Evolutionary conservation across 2,329 filamentous ascomycete genomes (phyloP).

Genomic region (Stenocarpella maydis): DNA sequence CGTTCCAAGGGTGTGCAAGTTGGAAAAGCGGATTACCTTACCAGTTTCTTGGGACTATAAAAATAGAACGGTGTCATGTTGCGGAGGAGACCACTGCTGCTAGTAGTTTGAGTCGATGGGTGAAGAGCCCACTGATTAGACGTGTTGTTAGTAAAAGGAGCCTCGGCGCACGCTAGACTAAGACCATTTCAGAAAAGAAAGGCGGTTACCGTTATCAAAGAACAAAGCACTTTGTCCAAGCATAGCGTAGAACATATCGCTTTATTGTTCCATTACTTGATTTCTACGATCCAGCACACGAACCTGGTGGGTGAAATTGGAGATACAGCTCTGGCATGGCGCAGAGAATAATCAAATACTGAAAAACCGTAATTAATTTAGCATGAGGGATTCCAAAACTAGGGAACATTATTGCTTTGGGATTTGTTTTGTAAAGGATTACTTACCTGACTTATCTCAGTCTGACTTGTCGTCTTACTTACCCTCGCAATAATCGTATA

Average conservation of each 20-base stretch:
- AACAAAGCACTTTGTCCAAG: too few species aligned
- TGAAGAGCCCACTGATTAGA: not conserved
- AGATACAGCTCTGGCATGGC: too few species aligned
- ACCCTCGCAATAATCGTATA: too few species aligned
- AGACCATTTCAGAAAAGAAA: not conserved
- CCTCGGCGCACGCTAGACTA: too few species aligned
- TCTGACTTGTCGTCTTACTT: too few species aligned
- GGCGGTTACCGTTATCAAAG: not conserved
- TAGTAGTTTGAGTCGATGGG: too few species aligned
- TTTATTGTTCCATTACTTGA: too few species aligned
- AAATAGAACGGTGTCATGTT: not conserved
- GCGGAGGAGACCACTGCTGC: too few species aligned
- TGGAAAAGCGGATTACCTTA: conserved; percentile 64
- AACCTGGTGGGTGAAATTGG: too few species aligned
- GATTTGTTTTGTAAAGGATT: not conserved
- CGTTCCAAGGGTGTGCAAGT: conserved; percentile 63
- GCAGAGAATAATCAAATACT: too few species aligned
- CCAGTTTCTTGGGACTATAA: conserved; percentile 34
- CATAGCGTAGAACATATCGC: too few species aligned
- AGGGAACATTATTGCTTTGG: not conserved
- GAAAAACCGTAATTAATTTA: not conserved
- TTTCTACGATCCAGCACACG: too few species aligned
- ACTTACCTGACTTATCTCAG: not conserved
- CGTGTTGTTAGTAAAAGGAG: not conserved
- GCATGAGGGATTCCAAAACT: not conserved